phyloP scores from a whole-genome alignment of 2,329 filamentous ascomycete genomes.

The Neopestalotiopsis clavispora region DNA sequence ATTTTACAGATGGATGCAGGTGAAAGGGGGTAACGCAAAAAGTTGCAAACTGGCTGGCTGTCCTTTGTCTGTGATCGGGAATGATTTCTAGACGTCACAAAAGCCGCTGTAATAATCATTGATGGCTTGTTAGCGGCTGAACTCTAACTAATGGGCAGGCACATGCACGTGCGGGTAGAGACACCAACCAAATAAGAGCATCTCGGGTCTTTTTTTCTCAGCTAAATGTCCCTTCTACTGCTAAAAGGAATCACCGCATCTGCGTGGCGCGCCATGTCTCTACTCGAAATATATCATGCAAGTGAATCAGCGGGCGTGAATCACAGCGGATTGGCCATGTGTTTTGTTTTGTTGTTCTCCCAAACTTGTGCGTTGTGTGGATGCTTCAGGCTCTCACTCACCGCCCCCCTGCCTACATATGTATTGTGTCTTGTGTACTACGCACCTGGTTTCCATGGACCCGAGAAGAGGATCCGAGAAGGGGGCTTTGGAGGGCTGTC shows the following conservation, averaged over 20 bases:
- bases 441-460: not conserved
- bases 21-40: not conserved
- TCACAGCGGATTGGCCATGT: too few species aligned
- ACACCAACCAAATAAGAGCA: not conserved
- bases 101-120: not conserved
- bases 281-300: not conserved
- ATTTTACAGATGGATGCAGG: not conserved
- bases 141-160: conserved; percentile 1
- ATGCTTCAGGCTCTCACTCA: not conserved
- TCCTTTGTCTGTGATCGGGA: not conserved
- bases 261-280: not conserved
- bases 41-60: not conserved
- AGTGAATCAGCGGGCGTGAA: not conserved
- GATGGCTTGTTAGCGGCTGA: not conserved
- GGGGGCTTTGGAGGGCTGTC: not conserved
- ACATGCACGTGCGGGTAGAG: not conserved
- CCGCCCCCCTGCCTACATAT: not conserved
- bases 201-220: not conserved
- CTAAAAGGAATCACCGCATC: not conserved
- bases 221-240: not conserved
- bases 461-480: not conserved
- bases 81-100: not conserved
- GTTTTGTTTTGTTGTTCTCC: not conserved
- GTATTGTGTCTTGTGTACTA: not conserved
- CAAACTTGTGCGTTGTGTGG: not conserved